A percentile compares a stretch with the other conserved stretches of the same genome.
Conservation (phyloP, 768 basidiomycete species). For the Boletus huronensis region DNA sequence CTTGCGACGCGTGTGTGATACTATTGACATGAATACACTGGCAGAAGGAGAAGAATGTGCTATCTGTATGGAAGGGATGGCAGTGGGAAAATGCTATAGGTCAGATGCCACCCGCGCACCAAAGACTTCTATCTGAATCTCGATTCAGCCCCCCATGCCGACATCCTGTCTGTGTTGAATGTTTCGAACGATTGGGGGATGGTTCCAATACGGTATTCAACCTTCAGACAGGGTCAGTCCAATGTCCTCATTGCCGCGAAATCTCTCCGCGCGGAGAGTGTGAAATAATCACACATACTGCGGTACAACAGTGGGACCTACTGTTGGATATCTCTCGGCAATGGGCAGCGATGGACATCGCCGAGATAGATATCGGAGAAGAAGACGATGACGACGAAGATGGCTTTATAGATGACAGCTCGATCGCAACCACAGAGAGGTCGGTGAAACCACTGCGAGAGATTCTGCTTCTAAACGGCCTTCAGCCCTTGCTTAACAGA, state of each 20-base stretch:
- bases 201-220: background rate
- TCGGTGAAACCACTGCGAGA: background rate
- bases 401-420: conserved; percentile 1
- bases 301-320: conserved; percentile 19
- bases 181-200: conserved; percentile 8
- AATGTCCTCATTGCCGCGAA: conserved; percentile 21
- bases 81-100: conserved; percentile 18
- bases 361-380: conserved; percentile 10
- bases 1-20: conserved; percentile 14
- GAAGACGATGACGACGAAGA: conserved; percentile 3
- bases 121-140: background rate
- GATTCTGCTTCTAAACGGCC: conserved; percentile 6
- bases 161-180: conserved; percentile 16
- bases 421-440: conserved; percentile 8
- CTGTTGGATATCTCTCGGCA: conserved; percentile 17
- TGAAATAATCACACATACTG: conserved; percentile 16
- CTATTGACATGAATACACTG: conserved; percentile 21
- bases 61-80: conserved; percentile 20
- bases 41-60: conserved; percentile 21
- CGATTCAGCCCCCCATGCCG: conserved; percentile 11
- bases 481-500: conserved; percentile 5
- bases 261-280: conserved; percentile 8
- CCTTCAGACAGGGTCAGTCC: conserved; percentile 1
- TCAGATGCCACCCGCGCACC: background rate
- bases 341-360: conserved; percentile 11